Conservation (phyloP, 2,329 filamentous ascomycete genomes). For the Pyricularia grisea region DNA sequence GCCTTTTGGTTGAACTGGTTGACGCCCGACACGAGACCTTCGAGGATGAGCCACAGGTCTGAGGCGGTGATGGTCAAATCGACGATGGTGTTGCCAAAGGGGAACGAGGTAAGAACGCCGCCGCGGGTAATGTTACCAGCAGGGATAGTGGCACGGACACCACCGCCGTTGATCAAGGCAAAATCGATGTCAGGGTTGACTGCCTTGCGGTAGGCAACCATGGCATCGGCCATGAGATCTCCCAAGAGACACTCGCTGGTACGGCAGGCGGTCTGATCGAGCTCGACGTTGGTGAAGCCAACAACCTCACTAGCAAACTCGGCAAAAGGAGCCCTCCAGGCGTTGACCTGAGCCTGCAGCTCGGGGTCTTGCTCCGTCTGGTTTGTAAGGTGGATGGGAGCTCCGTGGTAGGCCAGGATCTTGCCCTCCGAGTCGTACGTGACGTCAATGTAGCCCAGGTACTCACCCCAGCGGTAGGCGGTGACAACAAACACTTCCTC, state of each 20-base stretch:
- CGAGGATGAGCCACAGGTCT: constrained; percentile 46
- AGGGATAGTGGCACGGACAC: constrained; percentile 55
- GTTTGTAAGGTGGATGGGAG: constrained; percentile 55
- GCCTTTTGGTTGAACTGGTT: constrained; percentile 43
- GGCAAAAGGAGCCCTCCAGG: constrained; percentile 53
- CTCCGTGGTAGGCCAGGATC: constrained; percentile 53
- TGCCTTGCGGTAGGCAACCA: constrained; percentile 49
- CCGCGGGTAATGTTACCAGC: constrained; percentile 52
- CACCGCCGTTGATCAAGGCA: constrained; percentile 54
- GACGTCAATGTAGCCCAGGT: constrained; percentile 58
- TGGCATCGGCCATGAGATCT: constrained; percentile 47
- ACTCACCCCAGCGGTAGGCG: constrained; percentile 60
- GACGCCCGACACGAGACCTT: constrained; percentile 45
- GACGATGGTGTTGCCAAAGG: constrained; percentile 56
- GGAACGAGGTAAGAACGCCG: constrained; percentile 54
- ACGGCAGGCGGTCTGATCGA: constrained; percentile 52
- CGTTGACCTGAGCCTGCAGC: constrained; percentile 47
- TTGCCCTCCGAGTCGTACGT: constrained; percentile 52
- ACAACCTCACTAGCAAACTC: constrained; percentile 48
- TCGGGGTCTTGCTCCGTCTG: constrained; percentile 44
- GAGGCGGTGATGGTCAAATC: constrained; percentile 44
- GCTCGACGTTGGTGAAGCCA: constrained; percentile 40
- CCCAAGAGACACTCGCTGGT: constrained; percentile 47
- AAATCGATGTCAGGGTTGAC: constrained; percentile 37
- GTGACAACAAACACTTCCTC: constrained; percentile 62